Evolutionary conservation across 148 eudicot genomes (phyloP), one percentile per base, ranked within the genome.

Genomic region (Silene latifolia): DNA sequence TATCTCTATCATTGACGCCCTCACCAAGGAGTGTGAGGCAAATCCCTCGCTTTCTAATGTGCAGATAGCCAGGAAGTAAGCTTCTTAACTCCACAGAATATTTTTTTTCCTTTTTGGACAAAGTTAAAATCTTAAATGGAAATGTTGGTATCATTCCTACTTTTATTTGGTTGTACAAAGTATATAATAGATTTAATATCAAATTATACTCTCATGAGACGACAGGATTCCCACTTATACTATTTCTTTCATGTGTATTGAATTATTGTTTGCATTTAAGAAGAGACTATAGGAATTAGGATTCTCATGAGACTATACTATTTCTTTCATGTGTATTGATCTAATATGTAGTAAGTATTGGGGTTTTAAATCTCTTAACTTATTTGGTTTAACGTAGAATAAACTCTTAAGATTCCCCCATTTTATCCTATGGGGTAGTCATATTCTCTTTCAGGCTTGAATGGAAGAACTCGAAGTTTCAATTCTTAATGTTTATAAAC

Each of bases 61-160:
- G 84, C 85, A 81, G 72, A 88, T 92, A 78, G 35, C 63, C 25
- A 69, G 81, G 86, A 87, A 82, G 98, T 95, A 86, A 80, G 91
- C 66, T 74, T 79, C 61, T 69, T 3, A 42, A 57, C 47, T 29
- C 61, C 54, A 7, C 57, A 62, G 7, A 57, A 12, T 3, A 48
- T 14, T 12, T 10, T 48, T 10, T 48, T 11, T 47, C 9, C 17
- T 59, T 59, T 59, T 19, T 59, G 21, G 12, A 20, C 24, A 59
- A 59, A 56, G 60, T 56, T 5, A 56, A 18, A 56, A 5, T 56
- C 21, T 56, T 56, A 18, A 39, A 39, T 56, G 60, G 60, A 56
- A 56, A 56, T 56, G 19, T 56, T 15, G 60, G 18, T 14, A 18
- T 56, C 19, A 56, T 56, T 56, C 60, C 20, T 56, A n/a, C 60